Base-by-base conservation (phyloP, 305 asterid genomes). In the Fraxinus floribunda region DNA sequence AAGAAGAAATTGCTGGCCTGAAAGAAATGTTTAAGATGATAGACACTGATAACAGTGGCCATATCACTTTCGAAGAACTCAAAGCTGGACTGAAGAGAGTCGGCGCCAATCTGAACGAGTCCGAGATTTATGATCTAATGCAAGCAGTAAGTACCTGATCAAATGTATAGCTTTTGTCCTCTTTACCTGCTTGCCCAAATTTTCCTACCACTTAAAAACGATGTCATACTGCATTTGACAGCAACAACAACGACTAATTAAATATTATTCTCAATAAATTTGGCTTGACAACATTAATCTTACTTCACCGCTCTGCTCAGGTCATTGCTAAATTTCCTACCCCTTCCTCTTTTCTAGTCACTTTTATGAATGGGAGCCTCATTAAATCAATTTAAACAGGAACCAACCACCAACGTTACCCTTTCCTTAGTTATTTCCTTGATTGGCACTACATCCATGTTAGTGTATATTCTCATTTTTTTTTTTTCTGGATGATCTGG, bases 81-180 rank as follows among this genome's bases (percentile, higher is more conserved):
- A 90, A 92, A 89, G 95, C 87, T 79, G 97, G 97, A 41, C 89
- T 92, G 36, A 92, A 90, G 83, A 91, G 90, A 88, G 92, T 89
- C 4, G 97, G 97, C 7, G 95, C 97, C 77, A 90, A 89, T 86
- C 88, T 92, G 80, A 91, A 88, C 78, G 97, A 92, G 60, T 91
- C 97, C 0, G 97, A 92, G 91, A 91, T 92, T 76, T 89, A 91
- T 46, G 95, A 92, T 86, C 94, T 92, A 68, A 92, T 92, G 97
- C 94, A 92, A 86, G 97, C 97, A n/a, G 97, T 92, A 89, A 91
- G 87, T 73, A 81, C 78, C 24, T 7, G 30, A 57, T 49, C 78
- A 68, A 62, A 77, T 5, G 60, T 77, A 7, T 81, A 77, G 72
- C 75, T 74, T 66, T 32, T 30, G 3, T 29, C 41, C 4, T 78